These are phyloP conservation scores for Boletus mariae DNA, from an alignment of 1,284 basidiomycete genomes.

Conservation along the genomic window DNA sequence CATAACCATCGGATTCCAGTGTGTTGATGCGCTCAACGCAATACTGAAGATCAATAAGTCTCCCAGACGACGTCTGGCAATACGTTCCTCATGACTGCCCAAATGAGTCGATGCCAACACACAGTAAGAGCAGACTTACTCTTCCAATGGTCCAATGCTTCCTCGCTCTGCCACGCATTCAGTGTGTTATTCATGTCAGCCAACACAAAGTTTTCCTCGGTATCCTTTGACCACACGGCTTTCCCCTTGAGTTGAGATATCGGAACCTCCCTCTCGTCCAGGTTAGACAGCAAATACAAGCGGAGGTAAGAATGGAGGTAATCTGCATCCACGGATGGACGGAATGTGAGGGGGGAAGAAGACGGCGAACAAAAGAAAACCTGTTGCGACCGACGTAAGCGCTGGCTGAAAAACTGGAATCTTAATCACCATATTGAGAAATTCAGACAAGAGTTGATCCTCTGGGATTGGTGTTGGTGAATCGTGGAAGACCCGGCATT, in stretches of 20 bases:
- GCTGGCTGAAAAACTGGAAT: neutral
- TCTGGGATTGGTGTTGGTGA: constrained; percentile 40
- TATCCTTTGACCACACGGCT: constrained; percentile 31
- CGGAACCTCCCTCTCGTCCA: constrained; percentile 53
- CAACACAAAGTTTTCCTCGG: constrained; percentile 46
- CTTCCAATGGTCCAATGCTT: constrained; percentile 72
- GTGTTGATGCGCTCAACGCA: neutral
- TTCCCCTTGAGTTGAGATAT: constrained; percentile 45
- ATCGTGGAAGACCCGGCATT: constrained; percentile 83
- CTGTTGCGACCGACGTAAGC: constrained; percentile 37
- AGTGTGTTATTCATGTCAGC: constrained; percentile 61
- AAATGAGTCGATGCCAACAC: constrained; percentile 7
- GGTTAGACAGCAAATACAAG: constrained; percentile 43
- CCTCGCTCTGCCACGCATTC: constrained; percentile 55
- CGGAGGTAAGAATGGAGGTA: constrained; percentile 68
- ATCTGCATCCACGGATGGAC: constrained; percentile 50
- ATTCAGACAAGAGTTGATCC: constrained; percentile 49
- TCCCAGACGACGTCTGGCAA: constrained; percentile 38
- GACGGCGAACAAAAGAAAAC: constrained; percentile 78
- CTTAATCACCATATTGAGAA: constrained; percentile 67
- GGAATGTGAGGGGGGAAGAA: constrained; percentile 58
- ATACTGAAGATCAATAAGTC: constrained; percentile 27
- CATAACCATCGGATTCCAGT: neutral
- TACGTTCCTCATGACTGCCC: constrained; percentile 38
- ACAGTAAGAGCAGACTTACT: constrained; percentile 43